Percentiles rank a stretch among this genome's conserved stretches.
These are phyloP conservation scores for Perkinsela sp. DNA, from an alignment of 208 protist species.

Conservation along the genomic window DNA sequence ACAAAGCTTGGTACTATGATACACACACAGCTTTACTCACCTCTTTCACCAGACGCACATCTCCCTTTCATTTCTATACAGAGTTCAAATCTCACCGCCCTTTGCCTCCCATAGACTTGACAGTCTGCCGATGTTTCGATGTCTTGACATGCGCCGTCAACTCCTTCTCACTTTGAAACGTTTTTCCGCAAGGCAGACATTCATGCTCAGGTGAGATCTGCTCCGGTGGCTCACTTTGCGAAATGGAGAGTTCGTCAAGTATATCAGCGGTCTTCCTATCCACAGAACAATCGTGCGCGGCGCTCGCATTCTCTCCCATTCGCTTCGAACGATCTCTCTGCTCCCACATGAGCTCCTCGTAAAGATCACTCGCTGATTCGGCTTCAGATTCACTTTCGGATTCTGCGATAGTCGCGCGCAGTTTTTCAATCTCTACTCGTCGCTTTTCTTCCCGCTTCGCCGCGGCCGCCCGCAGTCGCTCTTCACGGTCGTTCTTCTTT, in stretches of 20 bases:
- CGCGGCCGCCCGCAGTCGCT: background rate
- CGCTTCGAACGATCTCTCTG: background rate
- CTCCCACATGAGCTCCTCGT: background rate
- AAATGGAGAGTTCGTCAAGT: background rate
- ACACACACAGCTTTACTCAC: too few relatives aligned
- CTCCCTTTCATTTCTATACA: too few relatives aligned
- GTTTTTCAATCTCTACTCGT: background rate
- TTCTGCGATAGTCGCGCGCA: background rate
- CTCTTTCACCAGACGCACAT: too few relatives aligned
- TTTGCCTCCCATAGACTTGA: slow-evolving; percentile 16
- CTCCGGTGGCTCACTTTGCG: background rate
- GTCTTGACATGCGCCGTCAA: slow-evolving; percentile 53
- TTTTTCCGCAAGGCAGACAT: slow-evolving; percentile 56
- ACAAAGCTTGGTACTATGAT: too few relatives aligned
- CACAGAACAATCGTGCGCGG: background rate
- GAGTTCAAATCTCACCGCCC: too few relatives aligned
- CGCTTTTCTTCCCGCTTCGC: background rate
- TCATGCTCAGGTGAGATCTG: slow-evolving; percentile 1
- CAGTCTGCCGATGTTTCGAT: slow-evolving; percentile 52
- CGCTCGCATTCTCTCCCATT: background rate
- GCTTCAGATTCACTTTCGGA: background rate
- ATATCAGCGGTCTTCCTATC: background rate
- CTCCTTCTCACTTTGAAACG: slow-evolving; percentile 39
- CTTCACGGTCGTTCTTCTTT: background rate
- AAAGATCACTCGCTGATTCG: background rate